Conservation (phyloP, 2,329 filamentous ascomycete genomes). For the Gyromitra esculenta region DNA sequence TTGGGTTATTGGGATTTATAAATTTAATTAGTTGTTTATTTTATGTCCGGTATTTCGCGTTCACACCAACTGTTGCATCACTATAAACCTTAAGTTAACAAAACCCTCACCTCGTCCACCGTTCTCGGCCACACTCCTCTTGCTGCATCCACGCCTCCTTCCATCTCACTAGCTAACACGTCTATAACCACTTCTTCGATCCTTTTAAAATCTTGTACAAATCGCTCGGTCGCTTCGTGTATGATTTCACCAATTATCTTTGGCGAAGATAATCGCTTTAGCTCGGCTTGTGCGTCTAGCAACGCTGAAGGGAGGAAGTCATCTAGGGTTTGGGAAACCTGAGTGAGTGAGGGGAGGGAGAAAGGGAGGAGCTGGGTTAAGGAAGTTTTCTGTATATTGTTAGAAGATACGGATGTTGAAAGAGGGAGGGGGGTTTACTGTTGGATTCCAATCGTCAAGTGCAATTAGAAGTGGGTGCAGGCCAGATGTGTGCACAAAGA, state of each 20-base stretch:
- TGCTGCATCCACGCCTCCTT: slow-evolving; percentile 54
- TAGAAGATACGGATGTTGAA: background rate
- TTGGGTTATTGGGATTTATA: background rate
- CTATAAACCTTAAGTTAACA: slow-evolving; percentile 60
- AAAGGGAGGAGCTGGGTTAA: slow-evolving; percentile 68
- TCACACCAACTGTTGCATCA: background rate
- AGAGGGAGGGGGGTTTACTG: slow-evolving; percentile 23
- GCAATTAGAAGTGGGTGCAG: slow-evolving; percentile 72
- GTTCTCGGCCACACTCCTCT: slow-evolving; percentile 68
- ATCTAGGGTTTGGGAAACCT: slow-evolving; percentile 80
- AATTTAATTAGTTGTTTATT: background rate
- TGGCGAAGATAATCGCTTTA: slow-evolving; percentile 78
- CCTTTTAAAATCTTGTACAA: slow-evolving; percentile 84
- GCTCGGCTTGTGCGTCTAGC: slow-evolving; percentile 86
- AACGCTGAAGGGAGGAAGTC: slow-evolving; percentile 91
- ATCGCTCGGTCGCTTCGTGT: slow-evolving; percentile 81
- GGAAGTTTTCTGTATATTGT: slow-evolving; percentile 30
- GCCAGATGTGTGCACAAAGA: slow-evolving; percentile 79
- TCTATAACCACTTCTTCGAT: slow-evolving; percentile 70
- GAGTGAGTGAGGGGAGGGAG: slow-evolving; percentile 66
- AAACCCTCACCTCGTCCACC: slow-evolving; percentile 69
- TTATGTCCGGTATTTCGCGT: background rate
- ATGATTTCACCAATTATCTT: slow-evolving; percentile 78
- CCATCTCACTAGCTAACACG: slow-evolving; percentile 56
- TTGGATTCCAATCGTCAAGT: slow-evolving; percentile 60